These are phyloP conservation scores for Fusarium marasasianum DNA, from an alignment of 2,329 filamentous ascomycete species.

Conservation along the genomic window DNA sequence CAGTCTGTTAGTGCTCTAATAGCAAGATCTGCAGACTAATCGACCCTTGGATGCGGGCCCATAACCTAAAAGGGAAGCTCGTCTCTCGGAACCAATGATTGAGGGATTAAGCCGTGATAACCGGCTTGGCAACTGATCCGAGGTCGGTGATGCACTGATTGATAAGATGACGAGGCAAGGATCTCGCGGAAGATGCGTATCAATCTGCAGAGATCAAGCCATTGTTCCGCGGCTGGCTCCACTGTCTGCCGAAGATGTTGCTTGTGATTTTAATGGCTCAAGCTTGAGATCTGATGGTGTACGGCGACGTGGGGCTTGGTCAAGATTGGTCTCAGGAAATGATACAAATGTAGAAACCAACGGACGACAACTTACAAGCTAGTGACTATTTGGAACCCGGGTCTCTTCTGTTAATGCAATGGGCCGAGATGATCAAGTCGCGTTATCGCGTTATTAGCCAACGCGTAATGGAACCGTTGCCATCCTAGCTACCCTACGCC, in stretches of 20 bases:
- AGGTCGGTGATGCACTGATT: constrained; percentile 24
- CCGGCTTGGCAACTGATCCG: constrained; percentile 22
- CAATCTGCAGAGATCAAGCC: constrained; percentile 1
- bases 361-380: accelerated
- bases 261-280: not conserved
- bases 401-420: not conserved
- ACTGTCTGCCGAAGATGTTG: not conserved
- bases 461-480: not conserved
- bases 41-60: not conserved
- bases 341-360: accelerated
- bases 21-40: not conserved
- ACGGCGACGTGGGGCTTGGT: not conserved
- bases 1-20: not conserved
- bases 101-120: constrained; percentile 2
- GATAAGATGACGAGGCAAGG: constrained; percentile 17
- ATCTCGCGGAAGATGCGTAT: not conserved
- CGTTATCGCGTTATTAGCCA: not conserved
- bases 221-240: not conserved
- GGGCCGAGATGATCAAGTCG: accelerated
- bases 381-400: too few species aligned
- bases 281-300: not conserved
- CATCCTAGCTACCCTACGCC: not conserved
- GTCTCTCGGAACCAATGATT: not conserved
- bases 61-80: constrained; percentile 3
- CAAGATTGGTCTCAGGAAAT: accelerated